A percentile compares a stretch with the other conserved stretches of the same genome.
These are phyloP conservation scores for Russula earlei DNA, from an alignment of 768 basidiomycete species.

Conservation along the genomic window DNA sequence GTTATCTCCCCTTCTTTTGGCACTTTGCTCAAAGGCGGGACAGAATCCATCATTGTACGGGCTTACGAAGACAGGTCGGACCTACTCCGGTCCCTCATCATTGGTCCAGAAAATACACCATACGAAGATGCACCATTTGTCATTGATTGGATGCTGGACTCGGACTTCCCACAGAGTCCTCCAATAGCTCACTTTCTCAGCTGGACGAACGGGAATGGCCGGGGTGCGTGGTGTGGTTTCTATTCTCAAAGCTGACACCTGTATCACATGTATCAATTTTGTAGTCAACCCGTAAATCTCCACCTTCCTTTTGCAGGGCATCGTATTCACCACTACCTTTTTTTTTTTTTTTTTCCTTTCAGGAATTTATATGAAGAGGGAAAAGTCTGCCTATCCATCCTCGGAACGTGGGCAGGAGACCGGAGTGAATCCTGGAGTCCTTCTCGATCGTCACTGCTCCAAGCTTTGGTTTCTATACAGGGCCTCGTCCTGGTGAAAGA, in stretches of 20 bases:
- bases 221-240: conserved; percentile 40
- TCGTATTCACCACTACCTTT: not conserved
- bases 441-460: conserved; percentile 74
- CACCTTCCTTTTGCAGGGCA: not conserved
- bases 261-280: not conserved
- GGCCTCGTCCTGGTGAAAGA: conserved; percentile 88
- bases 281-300: conserved; percentile 69
- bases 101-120: conserved; percentile 92
- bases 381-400: conserved; percentile 85
- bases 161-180: conserved; percentile 72
- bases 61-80: conserved; percentile 87
- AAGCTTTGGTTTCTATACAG: conserved; percentile 90
- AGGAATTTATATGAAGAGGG: conserved; percentile 94
- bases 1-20: conserved; percentile 12
- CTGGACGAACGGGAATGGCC: conserved; percentile 90
- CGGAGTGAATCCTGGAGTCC: conserved; percentile 82
- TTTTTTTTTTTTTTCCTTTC: not conserved
- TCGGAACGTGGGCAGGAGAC: conserved; percentile 90
- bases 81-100: conserved; percentile 78
- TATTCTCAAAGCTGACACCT: not conserved
- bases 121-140: conserved; percentile 92
- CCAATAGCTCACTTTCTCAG: conserved; percentile 86
- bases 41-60: conserved; percentile 82
- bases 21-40: conserved; percentile 6
- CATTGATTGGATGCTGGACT: conserved; percentile 88